Base-by-base conservation (phyloP, 352 stramenopile genomes). In the Discostella stelligera region DNA sequence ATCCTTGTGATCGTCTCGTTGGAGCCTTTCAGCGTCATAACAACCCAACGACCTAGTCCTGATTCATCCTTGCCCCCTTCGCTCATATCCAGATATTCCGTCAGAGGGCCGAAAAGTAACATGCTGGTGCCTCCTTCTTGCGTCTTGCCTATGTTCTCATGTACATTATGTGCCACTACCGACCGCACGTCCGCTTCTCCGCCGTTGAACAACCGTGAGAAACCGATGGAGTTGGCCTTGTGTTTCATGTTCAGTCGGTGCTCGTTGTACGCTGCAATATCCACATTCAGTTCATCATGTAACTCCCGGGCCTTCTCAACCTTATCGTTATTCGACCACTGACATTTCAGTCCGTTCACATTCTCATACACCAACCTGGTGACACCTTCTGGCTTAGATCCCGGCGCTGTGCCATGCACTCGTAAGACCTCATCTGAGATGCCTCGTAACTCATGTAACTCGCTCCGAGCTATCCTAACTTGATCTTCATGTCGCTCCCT, bases 141-240 rank as follows among this genome's bases (percentile, higher is more conserved):
- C 16, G n/a, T 16, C 7, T 7, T 16, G 2, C 60, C 44, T 7
- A 82, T 21, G 61, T 77, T 77, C 18, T 66, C 30, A 52, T 66
- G 58, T 27, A 30, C 18, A 18, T 66, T 66, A 27, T 66, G 58
- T 30, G 58, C 58, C 14, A 48, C 44, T 14, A 55, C 48, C 14
- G 48, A 55, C 6, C 48, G 6, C 16, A 55, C 48, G 11, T 68
- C 60, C 44, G 60, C 60, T 8, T 68, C 60, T 5, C 60, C 44
- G n/a, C 60, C 60, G 13, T 30, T 27, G 25, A 68, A 68, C 3
- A 68, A 23, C 50, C 54, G 60, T 2, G 44, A 58, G 21, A 54
- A 68, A 4, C 60, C 60, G 8, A 56, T 68, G 9, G 13, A 13
- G 54, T 68, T 68, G 44, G 53, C 44, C 7, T 46, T 55, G 37